Conservation (phyloP, 2,329 filamentous ascomycete genomes). For the Penicillium sp. region DNA sequence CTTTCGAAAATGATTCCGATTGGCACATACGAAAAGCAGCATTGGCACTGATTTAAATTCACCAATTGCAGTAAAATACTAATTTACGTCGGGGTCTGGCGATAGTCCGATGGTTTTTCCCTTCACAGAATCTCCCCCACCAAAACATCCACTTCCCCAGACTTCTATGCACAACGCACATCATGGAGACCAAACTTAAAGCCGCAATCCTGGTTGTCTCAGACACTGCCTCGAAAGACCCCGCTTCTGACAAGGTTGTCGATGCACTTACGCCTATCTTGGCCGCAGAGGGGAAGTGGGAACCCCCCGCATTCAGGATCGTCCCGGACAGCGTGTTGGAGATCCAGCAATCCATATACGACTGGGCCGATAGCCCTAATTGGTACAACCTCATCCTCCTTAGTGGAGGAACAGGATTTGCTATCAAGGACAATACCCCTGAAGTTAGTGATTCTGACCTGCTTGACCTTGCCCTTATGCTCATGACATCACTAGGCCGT, state of each 20-base stretch:
- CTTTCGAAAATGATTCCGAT: neutral
- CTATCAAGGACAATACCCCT: slow-evolving; percentile 78
- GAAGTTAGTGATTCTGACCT: slow-evolving; percentile 60
- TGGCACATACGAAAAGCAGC: neutral
- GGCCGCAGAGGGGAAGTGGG: slow-evolving; percentile 69
- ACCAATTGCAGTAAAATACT: neutral
- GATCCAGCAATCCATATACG: slow-evolving; percentile 71
- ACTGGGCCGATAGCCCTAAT: slow-evolving; percentile 68
- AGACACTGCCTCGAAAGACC: slow-evolving; percentile 79
- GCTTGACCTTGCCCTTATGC: slow-evolving; percentile 7
- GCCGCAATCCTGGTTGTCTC: slow-evolving; percentile 84
- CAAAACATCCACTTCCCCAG: slow-evolving; percentile 15
- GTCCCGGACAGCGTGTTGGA: slow-evolving; percentile 72
- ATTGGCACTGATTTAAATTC: neutral
- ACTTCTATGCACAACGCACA: slow-evolving; percentile 11
- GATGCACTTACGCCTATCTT: slow-evolving; percentile 69
- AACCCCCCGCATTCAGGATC: slow-evolving; percentile 67
- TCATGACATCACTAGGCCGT: slow-evolving; percentile 61
- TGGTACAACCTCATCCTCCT: slow-evolving; percentile 75
- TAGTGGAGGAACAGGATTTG: slow-evolving; percentile 92
- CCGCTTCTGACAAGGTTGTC: slow-evolving; percentile 73
- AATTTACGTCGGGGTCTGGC: slow-evolving; percentile 13
- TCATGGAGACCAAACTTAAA: slow-evolving; percentile 52
- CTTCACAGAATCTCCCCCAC: slow-evolving; percentile 9
- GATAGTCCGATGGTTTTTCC: slow-evolving; percentile 17